These are phyloP conservation scores for Patellifolia procumbens DNA, from an alignment of 179 eudicot genomes.

Conservation along the genomic window DNA sequence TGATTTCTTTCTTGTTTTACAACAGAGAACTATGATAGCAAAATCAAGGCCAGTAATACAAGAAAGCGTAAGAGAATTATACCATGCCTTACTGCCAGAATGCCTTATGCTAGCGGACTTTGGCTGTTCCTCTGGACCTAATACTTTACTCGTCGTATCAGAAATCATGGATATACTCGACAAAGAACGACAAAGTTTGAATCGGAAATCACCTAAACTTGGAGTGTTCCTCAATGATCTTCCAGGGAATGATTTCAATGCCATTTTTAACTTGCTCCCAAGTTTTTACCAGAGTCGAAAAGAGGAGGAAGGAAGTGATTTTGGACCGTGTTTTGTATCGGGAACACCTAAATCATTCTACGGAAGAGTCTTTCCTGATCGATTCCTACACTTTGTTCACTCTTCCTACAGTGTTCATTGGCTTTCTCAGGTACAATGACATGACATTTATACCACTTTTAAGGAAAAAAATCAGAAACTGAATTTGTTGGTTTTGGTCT, in stretches of 20 bases:
- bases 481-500: background rate
- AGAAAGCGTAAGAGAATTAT: conserved; percentile 29
- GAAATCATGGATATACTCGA: conserved; percentile 35
- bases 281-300: conserved; percentile 32
- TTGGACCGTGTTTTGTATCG: conserved; percentile 39
- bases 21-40: conserved; percentile 27
- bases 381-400: conserved; percentile 58
- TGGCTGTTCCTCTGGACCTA: conserved; percentile 40
- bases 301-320: conserved; percentile 28
- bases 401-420: conserved; percentile 60
- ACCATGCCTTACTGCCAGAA: conserved; percentile 20
- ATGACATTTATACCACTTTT: background rate
- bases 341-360: conserved; percentile 61
- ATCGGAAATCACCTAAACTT: conserved; percentile 18
- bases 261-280: conserved; percentile 30
- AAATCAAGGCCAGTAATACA: conserved; percentile 22
- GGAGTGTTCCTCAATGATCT: conserved; percentile 36
- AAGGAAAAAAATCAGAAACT: no score
- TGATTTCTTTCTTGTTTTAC: background rate
- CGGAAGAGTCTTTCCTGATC: conserved; percentile 51
- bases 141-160: conserved; percentile 30
- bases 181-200: background rate
- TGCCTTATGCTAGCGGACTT: conserved; percentile 34
- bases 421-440: conserved; percentile 52
- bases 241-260: conserved; percentile 34